These are phyloP conservation scores for Raddia guianensis DNA, from an alignment of 176 grass and related monocot species.

Conservation along the genomic window DNA sequence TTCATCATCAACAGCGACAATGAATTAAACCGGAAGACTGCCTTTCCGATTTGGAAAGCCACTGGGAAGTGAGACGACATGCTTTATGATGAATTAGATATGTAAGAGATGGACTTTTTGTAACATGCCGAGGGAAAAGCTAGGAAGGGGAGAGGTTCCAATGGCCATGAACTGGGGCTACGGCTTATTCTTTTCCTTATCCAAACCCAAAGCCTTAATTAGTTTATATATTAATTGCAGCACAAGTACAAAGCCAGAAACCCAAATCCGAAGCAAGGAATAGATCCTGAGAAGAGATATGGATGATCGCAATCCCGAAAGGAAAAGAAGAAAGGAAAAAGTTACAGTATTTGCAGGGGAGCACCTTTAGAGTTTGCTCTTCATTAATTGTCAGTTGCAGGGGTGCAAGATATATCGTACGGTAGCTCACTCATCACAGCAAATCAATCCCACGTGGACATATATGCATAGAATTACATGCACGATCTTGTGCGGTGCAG, in stretches of 20 bases:
- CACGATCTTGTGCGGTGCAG: no score
- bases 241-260: constrained; percentile 37
- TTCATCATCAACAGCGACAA: not conserved
- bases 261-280: constrained; percentile 75
- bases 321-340: constrained; percentile 17
- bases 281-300: constrained; percentile 44
- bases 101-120: not conserved
- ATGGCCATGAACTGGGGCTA: constrained; percentile 25
- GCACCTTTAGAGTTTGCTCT: constrained; percentile 20
- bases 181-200: constrained; percentile 30
- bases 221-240: not conserved
- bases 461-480: no score
- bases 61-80: not conserved
- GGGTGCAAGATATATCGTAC: not conserved
- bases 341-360: constrained; percentile 19
- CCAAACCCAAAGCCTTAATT: constrained; percentile 3
- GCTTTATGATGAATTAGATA: constrained; percentile 19
- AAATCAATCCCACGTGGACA: no score
- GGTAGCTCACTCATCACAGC: not conserved
- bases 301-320: constrained; percentile 43
- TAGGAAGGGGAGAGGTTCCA: constrained; percentile 31
- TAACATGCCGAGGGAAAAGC: not conserved
- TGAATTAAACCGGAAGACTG: not conserved
- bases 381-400: not conserved
- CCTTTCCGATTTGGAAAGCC: constrained; percentile 35